These are phyloP conservation scores for Nemophila menziesii DNA, from an alignment of 257 asterid species.

Conservation along the genomic window DNA sequence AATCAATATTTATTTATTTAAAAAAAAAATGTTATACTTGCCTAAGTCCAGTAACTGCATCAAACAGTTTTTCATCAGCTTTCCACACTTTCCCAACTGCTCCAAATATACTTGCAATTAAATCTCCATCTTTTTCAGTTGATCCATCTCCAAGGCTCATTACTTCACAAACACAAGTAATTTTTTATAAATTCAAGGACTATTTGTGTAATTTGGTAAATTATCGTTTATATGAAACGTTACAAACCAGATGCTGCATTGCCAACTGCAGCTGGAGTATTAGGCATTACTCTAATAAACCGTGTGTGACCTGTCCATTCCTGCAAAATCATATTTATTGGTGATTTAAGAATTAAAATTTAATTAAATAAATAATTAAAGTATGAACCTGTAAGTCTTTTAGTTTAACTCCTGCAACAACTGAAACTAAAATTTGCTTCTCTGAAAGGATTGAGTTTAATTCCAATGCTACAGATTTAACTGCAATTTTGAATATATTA, in stretches of 20 bases:
- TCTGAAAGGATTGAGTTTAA: constrained; percentile 55
- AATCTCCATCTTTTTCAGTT: constrained; percentile 63
- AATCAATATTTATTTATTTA: no score
- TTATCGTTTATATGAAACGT: no score
- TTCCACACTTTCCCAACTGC: constrained; percentile 92
- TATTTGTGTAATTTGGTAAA: no score
- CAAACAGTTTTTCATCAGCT: constrained; percentile 76
- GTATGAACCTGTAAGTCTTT: constrained; percentile 81
- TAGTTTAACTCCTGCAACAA: constrained; percentile 88
- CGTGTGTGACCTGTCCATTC: constrained; percentile 82
- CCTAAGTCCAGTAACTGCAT: constrained; percentile 91
- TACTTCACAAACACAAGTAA: constrained; percentile 28
- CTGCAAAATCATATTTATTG: constrained; percentile 19
- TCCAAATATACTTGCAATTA: constrained; percentile 60
- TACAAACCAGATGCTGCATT: constrained; percentile 73
- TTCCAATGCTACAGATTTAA: constrained; percentile 56
- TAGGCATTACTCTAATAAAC: constrained; percentile 85
- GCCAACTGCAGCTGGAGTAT: constrained; percentile 91
- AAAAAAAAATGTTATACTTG: no score
- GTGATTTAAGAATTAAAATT: not conserved
- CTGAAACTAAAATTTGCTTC: constrained; percentile 77
- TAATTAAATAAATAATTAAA: no score
- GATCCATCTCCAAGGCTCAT: constrained; percentile 60
- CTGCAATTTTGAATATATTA: constrained; percentile 26
- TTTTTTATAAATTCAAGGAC: no score